Evolutionary conservation across 768 basidiomycete species (phyloP), one percentile per base, ranked within the genome.

Genomic region (Xerocomellus amylosporus): DNA sequence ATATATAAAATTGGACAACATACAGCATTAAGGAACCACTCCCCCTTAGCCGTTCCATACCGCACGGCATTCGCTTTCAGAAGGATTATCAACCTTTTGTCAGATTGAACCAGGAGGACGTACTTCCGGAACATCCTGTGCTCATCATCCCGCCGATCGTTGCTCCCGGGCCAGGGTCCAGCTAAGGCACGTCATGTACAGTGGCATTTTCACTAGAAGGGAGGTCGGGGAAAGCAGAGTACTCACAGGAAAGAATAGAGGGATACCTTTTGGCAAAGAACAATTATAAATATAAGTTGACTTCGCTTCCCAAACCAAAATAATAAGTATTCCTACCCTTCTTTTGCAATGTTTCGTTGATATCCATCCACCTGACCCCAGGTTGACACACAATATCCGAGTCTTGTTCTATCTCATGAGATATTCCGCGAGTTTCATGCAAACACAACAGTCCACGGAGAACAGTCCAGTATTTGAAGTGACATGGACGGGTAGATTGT

Each of bases 11-110:
- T 22, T 38, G 31, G 44, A 46, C 0, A 6, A 73, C 81, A 46
- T 64, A 90, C 90, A 22, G 81, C 81, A 60, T 93, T 94, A 39
- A 95, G 74, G 64, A 95, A 91, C 93, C 92, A 94, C 72, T 94
- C 92, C 0, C 77, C 89, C 65, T 87, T 91, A 0, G 91, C 92
- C 8, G 92, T 95, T 10, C 91, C 93, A 64, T 93, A 95, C 22
- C 90, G 75, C 2, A 90, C 90, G 2, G 89, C 88, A 59, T 90
- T 90, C 0, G 88, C 88, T 66, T 59, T n/a, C 8, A 45, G 20
- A 51, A 48, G 12, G 8, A 36, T 49, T 1, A 26, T 53, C 31
- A 49, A 42, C n/a, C 5, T 82, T 31, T 37, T 8, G 13, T 44
- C n/a, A 42, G 19, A 28, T 22, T 19, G 6, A 31, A 14, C 10